Evolutionary conservation across 768 basidiomycete genomes (phyloP), one percentile per base, ranked within the genome.

Genomic region (Lyophyllum shimeji): DNA sequence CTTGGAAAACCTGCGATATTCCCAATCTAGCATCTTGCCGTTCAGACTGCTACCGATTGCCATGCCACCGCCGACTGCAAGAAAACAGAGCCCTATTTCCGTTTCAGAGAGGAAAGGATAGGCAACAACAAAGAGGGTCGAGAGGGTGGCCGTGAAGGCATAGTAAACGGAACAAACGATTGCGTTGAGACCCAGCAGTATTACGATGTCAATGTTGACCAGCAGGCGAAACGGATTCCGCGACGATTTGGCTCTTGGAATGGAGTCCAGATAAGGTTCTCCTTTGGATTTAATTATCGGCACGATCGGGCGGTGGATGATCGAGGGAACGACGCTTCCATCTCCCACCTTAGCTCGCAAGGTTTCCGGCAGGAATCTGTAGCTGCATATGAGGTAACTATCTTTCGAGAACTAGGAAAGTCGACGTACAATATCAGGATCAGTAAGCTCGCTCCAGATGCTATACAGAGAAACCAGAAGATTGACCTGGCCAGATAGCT

Each of bases 1-100:
- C 65, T 69, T 60, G 63, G 78, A 72, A 42, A 77, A 66, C 1
- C 52, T 61, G 48, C 65, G 66, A 66, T 86, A 95, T 58, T 91
- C 84, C 59, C 73, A 71, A 60, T 95, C 88, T 8, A 93, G 67
- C 11, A 89, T 63, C 52, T 74, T 80, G 2, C 93, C 92, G 20
- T 76, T 83, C 1, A 76, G 21, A n/a, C 75, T 65, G 18, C 83
- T 79, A 12, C 90, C 86, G 15, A 86, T 47, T 8, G 83, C 69
- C 71, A 85, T 85, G 0, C 93, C 94, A 15, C 82, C 80, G 1
- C 91, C 93, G 49, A 87, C 80, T 1, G 85, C 82, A 52, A 94
- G 71, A 72, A 86, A 95, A 67, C 89, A 93, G 4, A 95, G 70
- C 2, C 93, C 93, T 29, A 90, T 77, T 21, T 82, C 77, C 3